Evolutionary conservation across 495 filamentous ascomycete species (phyloP).

Genomic region (Cairneyella variabilis): DNA sequence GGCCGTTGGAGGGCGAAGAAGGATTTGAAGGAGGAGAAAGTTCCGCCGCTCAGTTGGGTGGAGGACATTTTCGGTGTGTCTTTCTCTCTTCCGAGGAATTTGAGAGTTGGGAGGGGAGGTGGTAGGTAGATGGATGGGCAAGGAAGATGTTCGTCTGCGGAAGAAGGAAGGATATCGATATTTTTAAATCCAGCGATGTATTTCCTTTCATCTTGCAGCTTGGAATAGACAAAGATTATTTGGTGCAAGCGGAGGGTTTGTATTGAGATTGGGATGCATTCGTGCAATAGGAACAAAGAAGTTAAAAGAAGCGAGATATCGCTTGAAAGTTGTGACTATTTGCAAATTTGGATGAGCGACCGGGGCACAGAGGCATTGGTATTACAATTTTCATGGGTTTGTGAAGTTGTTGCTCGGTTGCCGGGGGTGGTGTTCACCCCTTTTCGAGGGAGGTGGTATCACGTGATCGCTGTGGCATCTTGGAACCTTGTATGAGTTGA

Average conservation of each 20-base stretch:
- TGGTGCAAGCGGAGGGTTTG: constrained; percentile 14
- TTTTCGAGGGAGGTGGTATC: constrained; percentile 18
- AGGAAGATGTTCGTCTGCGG: constrained; percentile 9
- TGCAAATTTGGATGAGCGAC: constrained; percentile 16
- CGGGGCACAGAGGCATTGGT: constrained; percentile 17
- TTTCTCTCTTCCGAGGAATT: constrained; percentile 11
- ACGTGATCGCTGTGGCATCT: constrained; percentile 16
- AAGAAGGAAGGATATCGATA: constrained; percentile 9
- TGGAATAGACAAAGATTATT: constrained; percentile 14
- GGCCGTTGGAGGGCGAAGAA: constrained; percentile 10
- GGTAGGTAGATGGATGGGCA: constrained; percentile 12
- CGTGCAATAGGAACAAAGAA: constrained; percentile 19
- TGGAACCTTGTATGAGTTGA: constrained; percentile 21
- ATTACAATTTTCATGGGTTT: constrained; percentile 19
- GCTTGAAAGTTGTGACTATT: constrained; percentile 19
- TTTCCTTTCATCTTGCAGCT: constrained; percentile 11
- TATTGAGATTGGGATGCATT: constrained; percentile 17
- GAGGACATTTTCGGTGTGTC: constrained; percentile 12
- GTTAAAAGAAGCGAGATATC: constrained; percentile 18
- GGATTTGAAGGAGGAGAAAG: constrained; percentile 12
- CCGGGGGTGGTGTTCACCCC: constrained; percentile 14
- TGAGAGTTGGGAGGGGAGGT: constrained; percentile 10
- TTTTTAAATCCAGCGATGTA: constrained; percentile 12
- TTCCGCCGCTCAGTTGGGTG: constrained; percentile 9
- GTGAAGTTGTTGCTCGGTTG: constrained; percentile 15